These are phyloP conservation scores for Laguncularia racemosa DNA, from an alignment of 345 rosid genomes.

Conservation along the genomic window DNA sequence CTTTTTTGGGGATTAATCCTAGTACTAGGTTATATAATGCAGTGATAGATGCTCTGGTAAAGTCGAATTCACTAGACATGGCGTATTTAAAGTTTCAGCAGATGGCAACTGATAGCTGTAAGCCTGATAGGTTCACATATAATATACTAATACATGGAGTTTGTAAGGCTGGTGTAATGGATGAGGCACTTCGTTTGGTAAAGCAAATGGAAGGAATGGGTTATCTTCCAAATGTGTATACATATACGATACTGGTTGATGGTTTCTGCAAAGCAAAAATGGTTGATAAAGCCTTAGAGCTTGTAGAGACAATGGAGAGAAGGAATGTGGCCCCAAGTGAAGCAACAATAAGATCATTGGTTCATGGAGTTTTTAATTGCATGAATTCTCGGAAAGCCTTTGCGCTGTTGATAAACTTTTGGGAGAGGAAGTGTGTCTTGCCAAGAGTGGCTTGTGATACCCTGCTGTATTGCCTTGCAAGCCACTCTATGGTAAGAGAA, in stretches of 20 bases:
- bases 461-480: conserved; percentile 55
- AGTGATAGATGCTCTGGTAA: conserved; percentile 73
- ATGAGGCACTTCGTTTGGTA: conserved; percentile 73
- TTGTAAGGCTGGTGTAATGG: conserved; percentile 68
- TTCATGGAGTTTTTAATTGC: conserved; percentile 67
- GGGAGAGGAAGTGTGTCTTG: conserved; percentile 41
- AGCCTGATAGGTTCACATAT: conserved; percentile 82
- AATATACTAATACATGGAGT: conserved; percentile 88
- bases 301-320: conserved; percentile 47
- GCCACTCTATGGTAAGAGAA: conserved; percentile 65
- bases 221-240: conserved; percentile 60
- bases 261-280: conserved; percentile 74
- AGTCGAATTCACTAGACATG: conserved; percentile 72
- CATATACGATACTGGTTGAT: conserved; percentile 66
- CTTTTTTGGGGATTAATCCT: conserved; percentile 62
- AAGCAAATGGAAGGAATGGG: conserved; percentile 83
- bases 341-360: conserved; percentile 73
- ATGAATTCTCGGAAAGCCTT: conserved; percentile 45
- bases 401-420: conserved; percentile 35
- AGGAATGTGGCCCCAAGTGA: conserved; percentile 57
- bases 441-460: conserved; percentile 50
- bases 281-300: conserved; percentile 57
- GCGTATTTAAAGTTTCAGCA: conserved; percentile 92
- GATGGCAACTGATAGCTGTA: conserved; percentile 70
- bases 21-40: conserved; percentile 84